phyloP scores from a whole-genome alignment of 768 basidiomycete species.

The Hortiboletus flavorubellus region DNA sequence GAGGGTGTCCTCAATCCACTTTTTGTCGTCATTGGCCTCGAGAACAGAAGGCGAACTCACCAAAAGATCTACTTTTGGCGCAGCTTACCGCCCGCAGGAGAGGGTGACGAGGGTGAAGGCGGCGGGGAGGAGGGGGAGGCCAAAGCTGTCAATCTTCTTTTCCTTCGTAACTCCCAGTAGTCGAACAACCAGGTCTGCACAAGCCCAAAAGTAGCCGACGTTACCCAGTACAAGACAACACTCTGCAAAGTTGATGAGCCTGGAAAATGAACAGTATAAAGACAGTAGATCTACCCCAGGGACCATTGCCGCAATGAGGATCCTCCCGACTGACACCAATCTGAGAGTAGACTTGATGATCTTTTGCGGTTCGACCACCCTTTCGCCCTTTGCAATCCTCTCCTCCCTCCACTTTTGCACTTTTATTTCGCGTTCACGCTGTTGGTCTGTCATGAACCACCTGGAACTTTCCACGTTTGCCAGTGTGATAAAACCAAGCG shows the following conservation, averaged over 20 bases:
- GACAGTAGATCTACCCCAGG: conserved; percentile 52
- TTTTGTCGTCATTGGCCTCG: conserved; percentile 62
- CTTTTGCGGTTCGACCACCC: conserved; percentile 44
- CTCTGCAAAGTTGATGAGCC: conserved; percentile 36
- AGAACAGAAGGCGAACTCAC: conserved; percentile 15
- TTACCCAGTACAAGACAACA: conserved; percentile 72
- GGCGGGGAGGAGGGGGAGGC: background rate
- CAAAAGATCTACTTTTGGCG: conserved; percentile 16
- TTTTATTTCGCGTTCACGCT: conserved; percentile 47
- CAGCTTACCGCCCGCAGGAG: background rate
- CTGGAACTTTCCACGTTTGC: conserved; percentile 76
- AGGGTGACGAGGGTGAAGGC: background rate
- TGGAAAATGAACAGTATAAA: conserved; percentile 18
- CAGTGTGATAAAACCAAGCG: conserved; percentile 69
- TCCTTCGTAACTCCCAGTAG: conserved; percentile 51
- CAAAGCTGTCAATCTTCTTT: conserved; percentile 14
- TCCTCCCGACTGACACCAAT: conserved; percentile 59
- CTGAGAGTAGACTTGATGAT: conserved; percentile 56
- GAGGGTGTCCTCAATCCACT: conserved; percentile 71
- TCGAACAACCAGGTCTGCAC: conserved; percentile 74
- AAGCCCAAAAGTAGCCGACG: conserved; percentile 71
- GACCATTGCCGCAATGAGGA: conserved; percentile 61
- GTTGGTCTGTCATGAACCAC: conserved; percentile 65
- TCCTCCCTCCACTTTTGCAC: conserved; percentile 47
- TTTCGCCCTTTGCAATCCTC: conserved; percentile 40